These are phyloP conservation scores for Rostrohypoxylon terebratum DNA, from an alignment of 495 filamentous ascomycete genomes.

Conservation along the genomic window DNA sequence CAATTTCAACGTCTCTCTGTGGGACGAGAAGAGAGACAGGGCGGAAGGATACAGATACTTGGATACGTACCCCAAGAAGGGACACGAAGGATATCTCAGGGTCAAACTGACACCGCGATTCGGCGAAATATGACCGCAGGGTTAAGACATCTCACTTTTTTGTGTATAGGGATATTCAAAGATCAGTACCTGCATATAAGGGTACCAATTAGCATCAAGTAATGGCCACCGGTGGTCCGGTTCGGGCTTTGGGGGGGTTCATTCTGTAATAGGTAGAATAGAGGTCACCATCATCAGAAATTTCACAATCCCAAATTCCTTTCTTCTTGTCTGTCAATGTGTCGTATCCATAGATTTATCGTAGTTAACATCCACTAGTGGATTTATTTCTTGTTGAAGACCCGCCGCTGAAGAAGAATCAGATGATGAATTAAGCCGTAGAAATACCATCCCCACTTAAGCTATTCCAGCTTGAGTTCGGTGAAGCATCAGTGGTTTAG, in stretches of 20 bases:
- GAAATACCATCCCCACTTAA: too few species aligned
- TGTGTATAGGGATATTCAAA: neutral
- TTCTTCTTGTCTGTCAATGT: neutral
- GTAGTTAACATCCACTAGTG: neutral
- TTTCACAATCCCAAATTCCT: neutral
- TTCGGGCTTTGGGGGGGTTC: neutral
- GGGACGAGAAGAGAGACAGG: neutral
- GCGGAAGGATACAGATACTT: neutral
- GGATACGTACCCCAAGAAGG: slow-evolving; percentile 8
- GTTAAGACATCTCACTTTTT: neutral
- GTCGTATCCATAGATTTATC: too few species aligned
- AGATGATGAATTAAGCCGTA: too few species aligned
- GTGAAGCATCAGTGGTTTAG: slow-evolving; percentile 59
- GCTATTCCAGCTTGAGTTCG: neutral
- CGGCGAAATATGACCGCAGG: neutral
- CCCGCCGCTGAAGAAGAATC: too few species aligned
- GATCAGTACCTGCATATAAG: neutral
- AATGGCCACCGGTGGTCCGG: neutral
- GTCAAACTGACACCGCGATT: slow-evolving; percentile 8
- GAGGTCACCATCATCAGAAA: neutral
- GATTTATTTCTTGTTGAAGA: too few species aligned
- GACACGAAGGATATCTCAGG: slow-evolving; percentile 5
- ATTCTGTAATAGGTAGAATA: neutral
- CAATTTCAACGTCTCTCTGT: slow-evolving; percentile 4
- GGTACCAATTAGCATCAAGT: neutral